Conservation (phyloP, 371 early-diverging fungal genomes). For the Nematocida sp. region DNA sequence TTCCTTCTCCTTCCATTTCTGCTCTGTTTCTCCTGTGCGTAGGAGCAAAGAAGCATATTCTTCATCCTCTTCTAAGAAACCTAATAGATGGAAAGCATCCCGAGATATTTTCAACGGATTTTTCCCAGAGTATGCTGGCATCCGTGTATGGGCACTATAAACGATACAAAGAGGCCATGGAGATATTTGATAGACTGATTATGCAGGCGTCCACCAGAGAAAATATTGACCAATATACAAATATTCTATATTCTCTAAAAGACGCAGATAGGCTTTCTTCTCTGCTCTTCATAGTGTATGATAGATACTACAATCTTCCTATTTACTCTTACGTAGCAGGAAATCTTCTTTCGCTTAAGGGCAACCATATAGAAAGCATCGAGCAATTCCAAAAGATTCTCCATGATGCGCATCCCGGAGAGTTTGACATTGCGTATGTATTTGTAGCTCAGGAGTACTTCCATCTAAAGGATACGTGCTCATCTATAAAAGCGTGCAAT, state of each 20-base stretch:
- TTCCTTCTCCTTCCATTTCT: conserved; percentile 24
- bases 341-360: conserved; percentile 78
- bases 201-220: conserved; percentile 71
- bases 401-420: conserved; percentile 70
- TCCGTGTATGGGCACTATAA: conserved; percentile 56
- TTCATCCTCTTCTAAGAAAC: conserved; percentile 51
- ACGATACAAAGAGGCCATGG: conserved; percentile 42
- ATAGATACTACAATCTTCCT: conserved; percentile 75
- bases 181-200: conserved; percentile 53
- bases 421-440: conserved; percentile 77
- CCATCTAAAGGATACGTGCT: conserved; percentile 76
- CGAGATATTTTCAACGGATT: background rate
- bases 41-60: conserved; percentile 46
- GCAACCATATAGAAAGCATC: conserved; percentile 77
- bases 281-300: conserved; percentile 74
- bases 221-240: conserved; percentile 77
- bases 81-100: background rate
- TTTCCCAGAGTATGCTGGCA: conserved; percentile 42
- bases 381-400: conserved; percentile 77
- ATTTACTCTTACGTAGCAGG: conserved; percentile 80
- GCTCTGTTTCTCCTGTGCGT: conserved; percentile 21
- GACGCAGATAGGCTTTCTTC: conserved; percentile 70
- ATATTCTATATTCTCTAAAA: conserved; percentile 76
- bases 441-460: conserved; percentile 88
- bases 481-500: conserved; percentile 80